Base-by-base conservation (phyloP, 352 stramenopile genomes). In the Pilasporangium apinafurcum region DNA sequence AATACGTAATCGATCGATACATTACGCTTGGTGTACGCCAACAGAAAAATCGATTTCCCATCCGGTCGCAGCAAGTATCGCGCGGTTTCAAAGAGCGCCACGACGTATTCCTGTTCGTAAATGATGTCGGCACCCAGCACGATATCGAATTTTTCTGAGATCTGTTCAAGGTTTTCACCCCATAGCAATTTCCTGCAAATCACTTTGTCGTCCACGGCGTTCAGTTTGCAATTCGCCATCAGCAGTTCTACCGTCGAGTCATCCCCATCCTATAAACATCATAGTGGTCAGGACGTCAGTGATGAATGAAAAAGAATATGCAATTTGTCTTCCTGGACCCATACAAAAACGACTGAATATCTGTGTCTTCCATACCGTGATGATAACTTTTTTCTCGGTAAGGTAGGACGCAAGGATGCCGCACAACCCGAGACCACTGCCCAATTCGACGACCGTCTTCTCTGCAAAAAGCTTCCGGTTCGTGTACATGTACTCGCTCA, bases 1-100 rank as follows among this genome's bases (percentile, higher is more conserved):
- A 83, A 44, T 22, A 83, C 70, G 48, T 77, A 79, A 39, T 83
- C 70, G 42, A 83, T 83, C 4, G 64, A 80, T 5, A 83, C 70
- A 18, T 83, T 83, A 29, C 70, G 70, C 54, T 78, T 80, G 32
- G 70, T 83, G 56, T 78, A 83, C 27, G 66, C 70, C 29, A 83
- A 49, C 37, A 80, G 51, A 22, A 83, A 83, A 34, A 78, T 54
- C 3, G 63, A 68, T 34, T 65, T 65, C 18, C 39, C 36, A 0
- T 59, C 43, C 14, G 53, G 53, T 14, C 60, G 58, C 16, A 73
- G 46, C 40, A 80, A 59, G 30, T 76, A 54, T 14, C 68, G 68
- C 8, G 65, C 70, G 8, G 66, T 80, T 17, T 70, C 41, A 34
- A 83, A 78, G 12, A 83, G 59, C 51, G 70, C 63, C 17, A 65